phyloP scores from a whole-genome alignment of 2,329 filamentous ascomycete genomes.

The Colletotrichum costaricense region DNA sequence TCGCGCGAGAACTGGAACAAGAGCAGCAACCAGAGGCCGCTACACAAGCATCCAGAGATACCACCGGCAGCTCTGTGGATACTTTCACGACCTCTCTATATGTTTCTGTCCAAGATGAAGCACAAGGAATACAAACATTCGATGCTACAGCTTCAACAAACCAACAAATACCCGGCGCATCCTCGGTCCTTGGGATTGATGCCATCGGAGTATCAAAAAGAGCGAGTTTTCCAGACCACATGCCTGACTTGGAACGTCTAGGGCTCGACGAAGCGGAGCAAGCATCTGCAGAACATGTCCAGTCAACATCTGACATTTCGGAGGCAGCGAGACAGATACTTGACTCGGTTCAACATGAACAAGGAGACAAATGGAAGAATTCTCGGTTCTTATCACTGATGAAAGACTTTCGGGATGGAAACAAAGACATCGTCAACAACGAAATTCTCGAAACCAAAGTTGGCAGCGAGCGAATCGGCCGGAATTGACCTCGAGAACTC shows the following conservation, averaged over 20 bases:
- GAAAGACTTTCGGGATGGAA: slow-evolving; percentile 57
- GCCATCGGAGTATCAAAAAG: neutral
- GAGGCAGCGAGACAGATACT: slow-evolving; percentile 56
- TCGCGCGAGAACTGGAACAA: slow-evolving; percentile 52
- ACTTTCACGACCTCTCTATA: neutral
- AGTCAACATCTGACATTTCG: slow-evolving; percentile 46
- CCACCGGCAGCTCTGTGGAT: neutral
- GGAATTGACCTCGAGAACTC: neutral
- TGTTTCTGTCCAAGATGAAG: neutral
- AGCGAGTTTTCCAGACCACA: neutral
- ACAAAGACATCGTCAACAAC: slow-evolving; percentile 56
- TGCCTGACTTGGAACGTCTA: slow-evolving; percentile 8
- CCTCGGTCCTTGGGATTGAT: neutral
- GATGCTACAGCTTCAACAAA: neutral
- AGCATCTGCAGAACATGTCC: neutral
- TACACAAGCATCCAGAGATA: neutral
- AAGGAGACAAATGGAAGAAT: slow-evolving; percentile 59
- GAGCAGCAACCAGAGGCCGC: neutral
- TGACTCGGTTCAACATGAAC: slow-evolving; percentile 56
- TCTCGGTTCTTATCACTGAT: slow-evolving; percentile 57
- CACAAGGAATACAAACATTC: neutral
- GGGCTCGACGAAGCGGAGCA: neutral
- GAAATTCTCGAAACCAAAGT: slow-evolving; percentile 48
- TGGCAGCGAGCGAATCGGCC: neutral
- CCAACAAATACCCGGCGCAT: neutral